Evolutionary conservation across 1,284 basidiomycete genomes (phyloP), one percentile per base, ranked within the genome.

Genomic region (Grifola frondosa): DNA sequence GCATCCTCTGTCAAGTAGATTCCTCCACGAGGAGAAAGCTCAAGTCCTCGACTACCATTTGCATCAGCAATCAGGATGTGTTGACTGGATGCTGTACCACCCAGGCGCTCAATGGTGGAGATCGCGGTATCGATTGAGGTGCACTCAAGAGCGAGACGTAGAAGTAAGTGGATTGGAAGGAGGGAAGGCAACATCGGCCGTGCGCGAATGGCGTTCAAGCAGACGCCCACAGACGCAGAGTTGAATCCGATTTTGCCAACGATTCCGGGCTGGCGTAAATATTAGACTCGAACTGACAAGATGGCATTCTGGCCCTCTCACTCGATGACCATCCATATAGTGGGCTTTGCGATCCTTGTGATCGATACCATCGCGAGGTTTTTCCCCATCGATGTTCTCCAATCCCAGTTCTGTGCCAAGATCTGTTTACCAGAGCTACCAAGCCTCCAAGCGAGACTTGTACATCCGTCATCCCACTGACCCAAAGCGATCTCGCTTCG

Each of bases 361-460:
- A 67, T 63, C 15, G 63, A 57, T 6, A 56, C 57, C 31, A 68
- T 44, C 5, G 61, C 64, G 37, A 69, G 59, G 42, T 66, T 65
- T 45, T 64, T 56, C 15, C 59, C 57, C 21, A 66, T 61, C 7
- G 50, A 40, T 37, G 54, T 54, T n/a, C 61, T 56, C 66, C 67
- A 69, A 46, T 69, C 67, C 67, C 67, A 69, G 50, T 68, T 68
- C 54, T 69, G 65, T 9, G 60, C 65, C n/a, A 67, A 52, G 36
- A 65, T 52, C 48, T 61, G 60, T 37, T 54, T 59, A 4, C 37
- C 45, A 10, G 52, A 42, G 0, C 25, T 32, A 23, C 52, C 46
- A n/a, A 66, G 40, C 17, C 50, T 54, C 60, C 63, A 62, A 5
- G 59, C 58, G 15, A 69, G 52, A n/a, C 53, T 49, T 15, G 66